Conservation (phyloP, 2,329 filamentous ascomycete genomes). For the Cercospora nicotianae region DNA sequence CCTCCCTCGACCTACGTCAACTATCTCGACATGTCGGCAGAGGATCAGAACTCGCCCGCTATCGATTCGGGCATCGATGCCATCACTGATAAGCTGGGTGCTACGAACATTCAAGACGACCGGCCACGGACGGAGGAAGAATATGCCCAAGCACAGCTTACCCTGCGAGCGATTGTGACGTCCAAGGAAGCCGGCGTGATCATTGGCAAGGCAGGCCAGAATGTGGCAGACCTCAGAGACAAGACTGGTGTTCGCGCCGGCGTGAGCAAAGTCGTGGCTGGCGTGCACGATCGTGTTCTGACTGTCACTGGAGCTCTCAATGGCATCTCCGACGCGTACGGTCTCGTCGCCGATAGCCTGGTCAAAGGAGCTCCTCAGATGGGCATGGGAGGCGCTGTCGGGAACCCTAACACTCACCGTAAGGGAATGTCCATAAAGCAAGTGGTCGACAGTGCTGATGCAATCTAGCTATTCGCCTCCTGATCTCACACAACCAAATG, state of each 20-base stretch:
- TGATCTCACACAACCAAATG: constrained; percentile 99
- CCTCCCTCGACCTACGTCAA: background rate
- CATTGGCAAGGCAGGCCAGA: constrained; percentile 98
- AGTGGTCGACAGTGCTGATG: constrained; percentile 29
- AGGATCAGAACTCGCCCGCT: constrained; percentile 31
- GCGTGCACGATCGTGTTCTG: constrained; percentile 93
- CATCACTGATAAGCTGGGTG: constrained; percentile 46
- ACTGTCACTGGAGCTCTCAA: constrained; percentile 91
- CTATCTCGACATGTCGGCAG: constrained; percentile 33
- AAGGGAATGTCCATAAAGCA: constrained; percentile 46
- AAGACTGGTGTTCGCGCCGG: constrained; percentile 98
- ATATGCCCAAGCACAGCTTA: constrained; percentile 89
- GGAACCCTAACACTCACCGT: constrained; percentile 92
- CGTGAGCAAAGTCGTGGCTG: constrained; percentile 97
- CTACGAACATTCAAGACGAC: constrained; percentile 51
- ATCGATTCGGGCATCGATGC: constrained; percentile 37
- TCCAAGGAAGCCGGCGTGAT: constrained; percentile 99
- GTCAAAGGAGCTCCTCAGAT: constrained; percentile 91
- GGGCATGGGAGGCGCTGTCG: constrained; percentile 90
- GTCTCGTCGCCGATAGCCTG: constrained; percentile 85
- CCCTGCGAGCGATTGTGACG: constrained; percentile 93
- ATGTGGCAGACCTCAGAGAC: constrained; percentile 93
- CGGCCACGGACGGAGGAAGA: constrained; percentile 96
- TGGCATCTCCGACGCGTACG: constrained; percentile 86
- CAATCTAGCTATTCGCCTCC: constrained; percentile 79